phyloP scores from a whole-genome alignment of 306 rosid species.

The Trichosanthes cucumerina region DNA sequence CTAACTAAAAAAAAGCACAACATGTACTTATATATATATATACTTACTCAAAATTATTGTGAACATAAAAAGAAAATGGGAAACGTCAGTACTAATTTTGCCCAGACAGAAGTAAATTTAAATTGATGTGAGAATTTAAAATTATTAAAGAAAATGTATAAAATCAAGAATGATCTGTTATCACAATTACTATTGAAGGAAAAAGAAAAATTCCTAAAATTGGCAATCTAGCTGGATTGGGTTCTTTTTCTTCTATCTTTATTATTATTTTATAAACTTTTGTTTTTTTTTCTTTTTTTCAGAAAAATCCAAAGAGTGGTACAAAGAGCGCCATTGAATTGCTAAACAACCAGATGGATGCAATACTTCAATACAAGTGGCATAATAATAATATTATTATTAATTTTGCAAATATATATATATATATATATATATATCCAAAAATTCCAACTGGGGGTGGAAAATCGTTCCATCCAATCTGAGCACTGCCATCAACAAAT shows the following conservation, averaged over 20 bases:
- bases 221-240: neutral
- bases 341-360: neutral
- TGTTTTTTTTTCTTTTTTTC: neutral
- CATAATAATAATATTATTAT: neutral
- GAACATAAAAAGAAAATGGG: neutral
- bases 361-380: neutral
- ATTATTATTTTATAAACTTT: neutral
- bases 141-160: neutral
- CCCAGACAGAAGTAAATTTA: neutral
- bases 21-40: neutral
- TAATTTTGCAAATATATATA: neutral
- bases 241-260: neutral
- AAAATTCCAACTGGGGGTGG: neutral
- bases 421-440: neutral
- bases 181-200: neutral
- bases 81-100: neutral
- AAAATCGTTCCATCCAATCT: neutral
- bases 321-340: neutral
- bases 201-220: neutral
- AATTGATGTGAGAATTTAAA: neutral
- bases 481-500: neutral
- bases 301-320: neutral
- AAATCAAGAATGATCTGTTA: neutral
- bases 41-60: neutral
- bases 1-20: too few species aligned